Conservation (phyloP, 345 rosid genomes). For the Citrus inodora region DNA sequence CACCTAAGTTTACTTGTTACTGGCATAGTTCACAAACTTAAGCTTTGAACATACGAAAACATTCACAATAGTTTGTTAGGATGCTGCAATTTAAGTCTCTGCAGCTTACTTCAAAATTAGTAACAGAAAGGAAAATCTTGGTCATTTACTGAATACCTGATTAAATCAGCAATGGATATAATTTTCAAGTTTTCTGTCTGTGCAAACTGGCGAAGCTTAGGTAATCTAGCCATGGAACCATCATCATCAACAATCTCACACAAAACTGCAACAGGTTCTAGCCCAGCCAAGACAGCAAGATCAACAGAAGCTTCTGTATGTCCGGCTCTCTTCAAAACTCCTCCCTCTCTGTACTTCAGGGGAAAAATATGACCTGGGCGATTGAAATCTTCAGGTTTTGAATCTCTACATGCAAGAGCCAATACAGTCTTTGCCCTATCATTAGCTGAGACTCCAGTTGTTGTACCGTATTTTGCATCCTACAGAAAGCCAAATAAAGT, state of each 20-base stretch:
- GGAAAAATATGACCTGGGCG: constrained; percentile 94
- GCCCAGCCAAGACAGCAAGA: constrained; percentile 74
- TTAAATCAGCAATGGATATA: constrained; percentile 79
- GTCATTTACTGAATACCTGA: constrained; percentile 43
- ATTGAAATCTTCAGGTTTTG: constrained; percentile 75
- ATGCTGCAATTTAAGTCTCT: neutral
- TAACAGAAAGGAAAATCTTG: neutral
- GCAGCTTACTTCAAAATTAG: neutral
- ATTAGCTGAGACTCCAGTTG: constrained; percentile 86
- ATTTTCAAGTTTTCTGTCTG: constrained; percentile 59
- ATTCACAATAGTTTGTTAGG: neutral
- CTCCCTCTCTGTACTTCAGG: constrained; percentile 86
- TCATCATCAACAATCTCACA: constrained; percentile 95
- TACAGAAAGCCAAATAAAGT: constrained; percentile 20
- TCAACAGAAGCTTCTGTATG: constrained; percentile 96
- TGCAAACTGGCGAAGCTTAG: constrained; percentile 70
- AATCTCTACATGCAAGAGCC: constrained; percentile 67
- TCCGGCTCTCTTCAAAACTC: constrained; percentile 93
- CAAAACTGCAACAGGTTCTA: constrained; percentile 71
- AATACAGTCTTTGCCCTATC: constrained; percentile 79
- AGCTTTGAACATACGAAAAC: neutral
- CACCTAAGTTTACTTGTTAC: neutral
- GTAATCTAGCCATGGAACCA: constrained; percentile 98
- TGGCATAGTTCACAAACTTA: constrained; percentile 2
- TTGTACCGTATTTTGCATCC: constrained; percentile 80